Evolutionary conservation across 208 protist species (phyloP).

Genomic region (Dictyostelium gargantuum): DNA sequence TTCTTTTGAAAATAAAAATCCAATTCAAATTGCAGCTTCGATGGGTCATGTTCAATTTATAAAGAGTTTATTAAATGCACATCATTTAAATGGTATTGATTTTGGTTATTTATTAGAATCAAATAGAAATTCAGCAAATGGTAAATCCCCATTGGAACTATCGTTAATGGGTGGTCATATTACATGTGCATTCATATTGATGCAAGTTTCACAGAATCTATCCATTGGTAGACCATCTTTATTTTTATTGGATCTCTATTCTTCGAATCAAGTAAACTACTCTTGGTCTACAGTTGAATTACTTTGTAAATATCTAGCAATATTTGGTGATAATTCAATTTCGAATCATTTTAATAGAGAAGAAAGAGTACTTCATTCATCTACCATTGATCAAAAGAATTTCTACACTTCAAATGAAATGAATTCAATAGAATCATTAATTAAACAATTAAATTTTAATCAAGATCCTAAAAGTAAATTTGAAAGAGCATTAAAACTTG

Average conservation of each 20-base stretch:
- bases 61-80: background rate
- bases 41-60: background rate
- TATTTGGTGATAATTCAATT: constrained; percentile 14
- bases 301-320: background rate
- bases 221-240: background rate
- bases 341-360: background rate
- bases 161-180: background rate
- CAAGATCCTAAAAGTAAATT: background rate
- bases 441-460: background rate
- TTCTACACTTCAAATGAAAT: background rate
- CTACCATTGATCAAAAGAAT: background rate
- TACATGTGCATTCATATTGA: background rate
- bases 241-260: background rate
- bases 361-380: background rate
- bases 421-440: background rate
- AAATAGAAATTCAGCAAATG: background rate
- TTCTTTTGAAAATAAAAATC: background rate
- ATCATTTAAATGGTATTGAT: background rate
- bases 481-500: background rate
- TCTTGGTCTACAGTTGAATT: background rate
- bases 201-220: background rate
- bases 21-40: background rate
- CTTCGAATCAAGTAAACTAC: background rate
- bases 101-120: background rate
- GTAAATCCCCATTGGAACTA: background rate